Percentiles rank a stretch among this genome's conserved stretches.
Evolutionary conservation across 169 alveolate species (phyloP).

Genomic region (Plasmodium vivax): DNA sequence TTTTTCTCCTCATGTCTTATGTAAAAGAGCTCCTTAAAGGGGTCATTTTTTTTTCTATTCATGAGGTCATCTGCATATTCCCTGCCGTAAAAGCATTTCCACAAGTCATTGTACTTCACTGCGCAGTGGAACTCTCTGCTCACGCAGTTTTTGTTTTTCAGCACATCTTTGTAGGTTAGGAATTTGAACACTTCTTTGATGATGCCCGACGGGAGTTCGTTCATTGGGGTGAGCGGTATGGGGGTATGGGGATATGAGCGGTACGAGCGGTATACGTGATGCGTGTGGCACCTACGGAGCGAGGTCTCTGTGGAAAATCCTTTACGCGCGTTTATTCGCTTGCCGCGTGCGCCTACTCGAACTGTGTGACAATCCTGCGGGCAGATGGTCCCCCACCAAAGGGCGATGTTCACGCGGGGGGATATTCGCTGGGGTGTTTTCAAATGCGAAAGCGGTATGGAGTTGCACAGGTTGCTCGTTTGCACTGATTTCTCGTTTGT

Average conservation of each 20-base stretch:
- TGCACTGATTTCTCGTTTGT: neutral
- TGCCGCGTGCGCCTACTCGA: neutral
- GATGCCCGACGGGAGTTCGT: slow-evolving; percentile 25
- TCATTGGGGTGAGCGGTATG: neutral
- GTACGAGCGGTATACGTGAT: neutral
- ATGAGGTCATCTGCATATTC: slow-evolving; percentile 17
- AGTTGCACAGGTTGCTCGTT: neutral
- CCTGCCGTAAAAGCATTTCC: slow-evolving; percentile 4
- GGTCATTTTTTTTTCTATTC: slow-evolving; percentile 10
- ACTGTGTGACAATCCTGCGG: neutral
- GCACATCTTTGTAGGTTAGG: slow-evolving; percentile 22
- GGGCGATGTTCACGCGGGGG: neutral
- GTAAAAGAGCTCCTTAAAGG: slow-evolving; percentile 27
- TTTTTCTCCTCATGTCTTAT: slow-evolving; percentile 21
- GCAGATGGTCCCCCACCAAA: neutral
- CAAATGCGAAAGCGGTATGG: neutral
- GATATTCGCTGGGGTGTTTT: neutral
- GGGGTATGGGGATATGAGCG: neutral
- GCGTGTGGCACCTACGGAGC: neutral
- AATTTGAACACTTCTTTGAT: slow-evolving; percentile 30
- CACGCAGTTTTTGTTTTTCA: neutral
- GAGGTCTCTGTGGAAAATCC: neutral
- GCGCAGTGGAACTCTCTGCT: slow-evolving; percentile 10
- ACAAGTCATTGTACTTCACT: slow-evolving; percentile 14
- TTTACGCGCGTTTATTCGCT: neutral